These are phyloP conservation scores for Karstenula rhodostoma DNA, from an alignment of 2,329 filamentous ascomycete genomes.

Conservation along the genomic window DNA sequence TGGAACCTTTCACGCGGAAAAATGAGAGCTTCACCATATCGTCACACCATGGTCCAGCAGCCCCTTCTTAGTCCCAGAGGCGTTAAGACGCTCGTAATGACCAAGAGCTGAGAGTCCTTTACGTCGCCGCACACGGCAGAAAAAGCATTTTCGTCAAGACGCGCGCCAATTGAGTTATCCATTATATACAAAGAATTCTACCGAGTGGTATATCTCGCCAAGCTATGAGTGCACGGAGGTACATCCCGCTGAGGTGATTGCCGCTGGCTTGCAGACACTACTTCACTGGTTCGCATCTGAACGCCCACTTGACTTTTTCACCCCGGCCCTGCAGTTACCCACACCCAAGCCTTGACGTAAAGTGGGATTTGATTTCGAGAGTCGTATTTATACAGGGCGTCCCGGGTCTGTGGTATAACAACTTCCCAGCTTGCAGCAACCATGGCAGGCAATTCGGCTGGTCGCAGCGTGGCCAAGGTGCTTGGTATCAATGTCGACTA, in stretches of 20 bases:
- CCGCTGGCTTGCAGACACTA: slow-evolving; percentile 11
- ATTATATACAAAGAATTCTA: slow-evolving; percentile 11
- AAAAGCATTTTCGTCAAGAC: slow-evolving; percentile 17
- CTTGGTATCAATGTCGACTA: slow-evolving; percentile 84
- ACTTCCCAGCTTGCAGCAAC: slow-evolving; percentile 14
- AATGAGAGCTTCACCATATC: slow-evolving; percentile 32
- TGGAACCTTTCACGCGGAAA: slow-evolving; percentile 28
- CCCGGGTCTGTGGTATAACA: slow-evolving; percentile 7
- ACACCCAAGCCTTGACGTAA: slow-evolving; percentile 17
- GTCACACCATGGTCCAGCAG: slow-evolving; percentile 22
- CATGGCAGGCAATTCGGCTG: slow-evolving; percentile 23
- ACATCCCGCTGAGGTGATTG: slow-evolving; percentile 12
- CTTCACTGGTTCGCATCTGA: slow-evolving; percentile 13
- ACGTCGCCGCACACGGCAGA: slow-evolving; percentile 2
- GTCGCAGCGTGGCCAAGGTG: slow-evolving; percentile 69
- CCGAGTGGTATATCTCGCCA: slow-evolving; percentile 13
- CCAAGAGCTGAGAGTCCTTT: slow-evolving; percentile 4
- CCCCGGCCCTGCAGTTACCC: slow-evolving; percentile 11
- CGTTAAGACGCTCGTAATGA: slow-evolving; percentile 1
- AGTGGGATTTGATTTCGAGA: slow-evolving; percentile 1
- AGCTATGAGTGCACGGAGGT: slow-evolving; percentile 14
- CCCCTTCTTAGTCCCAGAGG: slow-evolving; percentile 21
- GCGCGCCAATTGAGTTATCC: slow-evolving; percentile 12
- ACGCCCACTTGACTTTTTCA: slow-evolving; percentile 7
- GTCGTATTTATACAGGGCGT: slow-evolving; percentile 27